Conservation (phyloP, 129 eudicot species). For the Heracleum sosnowskyi region DNA sequence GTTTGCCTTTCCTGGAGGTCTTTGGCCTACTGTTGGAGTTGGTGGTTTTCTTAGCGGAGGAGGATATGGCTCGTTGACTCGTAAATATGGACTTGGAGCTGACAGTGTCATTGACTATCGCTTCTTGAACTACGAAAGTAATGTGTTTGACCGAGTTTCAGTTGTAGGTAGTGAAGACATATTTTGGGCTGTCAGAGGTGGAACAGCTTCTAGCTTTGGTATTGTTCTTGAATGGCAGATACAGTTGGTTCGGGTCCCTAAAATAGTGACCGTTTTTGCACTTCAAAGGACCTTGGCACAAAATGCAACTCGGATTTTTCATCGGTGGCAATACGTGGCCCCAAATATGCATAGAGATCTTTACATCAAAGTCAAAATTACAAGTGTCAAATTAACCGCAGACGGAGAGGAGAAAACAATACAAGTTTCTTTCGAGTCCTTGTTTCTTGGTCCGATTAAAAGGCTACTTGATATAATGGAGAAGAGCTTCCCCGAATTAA, state of each 20-base stretch:
- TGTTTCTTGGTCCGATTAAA: constrained; percentile 15
- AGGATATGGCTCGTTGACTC: constrained; percentile 19
- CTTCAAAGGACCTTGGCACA: constrained; percentile 14
- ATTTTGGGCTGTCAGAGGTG: constrained; percentile 30
- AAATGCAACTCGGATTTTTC: constrained; percentile 10
- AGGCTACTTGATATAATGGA: constrained; percentile 7
- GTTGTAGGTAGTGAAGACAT: constrained; percentile 3
- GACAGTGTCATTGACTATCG: constrained; percentile 20
- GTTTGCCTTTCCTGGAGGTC: constrained; percentile 17
- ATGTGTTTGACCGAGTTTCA: constrained; percentile 15
- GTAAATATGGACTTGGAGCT: constrained; percentile 20
- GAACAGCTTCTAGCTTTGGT: constrained; percentile 41
- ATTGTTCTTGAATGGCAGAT: constrained; percentile 24
- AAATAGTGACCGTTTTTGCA: constrained; percentile 10
- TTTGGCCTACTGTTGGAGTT: constrained; percentile 17
- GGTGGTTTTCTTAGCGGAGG: constrained; percentile 21
- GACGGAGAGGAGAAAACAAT: neutral
- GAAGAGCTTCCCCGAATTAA: constrained; percentile 15
- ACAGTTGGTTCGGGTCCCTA: constrained; percentile 18
- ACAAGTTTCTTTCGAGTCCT: constrained; percentile 9
- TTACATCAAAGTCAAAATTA: neutral
- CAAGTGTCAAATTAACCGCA: neutral
- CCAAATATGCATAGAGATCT: constrained; percentile 13
- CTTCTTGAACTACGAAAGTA: constrained; percentile 19
- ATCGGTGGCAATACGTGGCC: constrained; percentile 22